A percentile compares a stretch with the other conserved stretches of the same genome.
phyloP scores from a whole-genome alignment of 73 alveolate species.

The Blepharisma stoltei region DNA sequence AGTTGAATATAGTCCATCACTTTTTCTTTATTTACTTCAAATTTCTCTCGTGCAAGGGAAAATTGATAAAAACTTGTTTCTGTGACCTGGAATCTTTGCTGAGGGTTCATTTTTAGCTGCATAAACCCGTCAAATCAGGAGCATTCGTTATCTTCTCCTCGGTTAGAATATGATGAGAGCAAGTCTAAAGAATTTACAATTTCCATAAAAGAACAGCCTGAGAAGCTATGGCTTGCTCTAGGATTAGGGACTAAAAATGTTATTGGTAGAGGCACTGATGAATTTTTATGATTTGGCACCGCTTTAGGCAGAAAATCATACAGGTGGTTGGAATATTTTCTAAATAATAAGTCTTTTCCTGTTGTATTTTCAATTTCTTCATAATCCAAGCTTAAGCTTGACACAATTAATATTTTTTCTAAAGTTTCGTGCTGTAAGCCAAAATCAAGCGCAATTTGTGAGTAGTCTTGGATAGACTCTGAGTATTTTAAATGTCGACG shows the following conservation, averaged over 20 bases:
- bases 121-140: too few relatives aligned
- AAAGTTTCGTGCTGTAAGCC: not conserved
- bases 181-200: too few relatives aligned
- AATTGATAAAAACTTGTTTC: too few relatives aligned
- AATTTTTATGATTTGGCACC: not conserved
- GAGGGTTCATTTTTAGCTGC: too few relatives aligned
- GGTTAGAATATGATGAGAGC: too few relatives aligned
- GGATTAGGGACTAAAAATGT: conserved; percentile 9
- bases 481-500: not conserved
- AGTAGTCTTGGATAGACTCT: not conserved
- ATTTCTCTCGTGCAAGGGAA: too few relatives aligned
- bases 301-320: conserved; percentile 1
- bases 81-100: too few relatives aligned
- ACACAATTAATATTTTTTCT: not conserved
- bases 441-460: not conserved
- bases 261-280: not conserved
- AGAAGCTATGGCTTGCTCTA: not conserved
- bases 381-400: not conserved
- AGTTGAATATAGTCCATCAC: too few relatives aligned
- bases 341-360: conserved; percentile 6
- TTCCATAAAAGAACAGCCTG: not conserved
- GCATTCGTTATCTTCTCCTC: too few relatives aligned
- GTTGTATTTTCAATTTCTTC: conserved; percentile 9
- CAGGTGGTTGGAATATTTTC: not conserved
- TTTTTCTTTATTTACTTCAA: too few relatives aligned